Evolutionary conservation across 2,329 filamentous ascomycete species (phyloP), one percentile per base, ranked within the genome.

Genomic region (Fusarium napiforme): DNA sequence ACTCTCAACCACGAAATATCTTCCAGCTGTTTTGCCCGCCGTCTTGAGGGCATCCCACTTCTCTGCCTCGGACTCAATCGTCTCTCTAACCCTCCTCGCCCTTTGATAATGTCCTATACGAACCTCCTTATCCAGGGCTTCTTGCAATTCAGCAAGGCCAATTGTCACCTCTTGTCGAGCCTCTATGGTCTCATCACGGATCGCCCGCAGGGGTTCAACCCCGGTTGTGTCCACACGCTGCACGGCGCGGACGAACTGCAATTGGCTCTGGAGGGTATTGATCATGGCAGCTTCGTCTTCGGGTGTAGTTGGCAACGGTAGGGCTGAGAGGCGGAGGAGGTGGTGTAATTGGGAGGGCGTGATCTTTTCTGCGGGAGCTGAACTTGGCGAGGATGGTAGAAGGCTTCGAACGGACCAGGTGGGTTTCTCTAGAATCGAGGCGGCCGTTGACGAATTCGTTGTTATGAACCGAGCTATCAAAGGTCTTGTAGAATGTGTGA

Each of bases 241-340:
- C 26, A 98, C 91, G 71, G 94, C 90, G 69, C 90, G 91, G n/a
- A 98, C 95, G 79, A 99, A 99, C 78, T 93, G 92, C 0, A 99
- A 88, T 80, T 99, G 96, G 37, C 93, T 90, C 59, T 91, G 88
- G 4, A 99, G 87, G 2, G 92, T 95, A 28, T 87, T 80, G 7
- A 97, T 87, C 89, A 97, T 94, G 32, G 86, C 83, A 0, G 84
- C 78, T 80, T 97, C 92, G 76, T 95, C 91, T 58, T 85, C 85
- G 4, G 84, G 73, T 4, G 86, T 86, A 23, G 86, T 83, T 0
- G 96, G 95, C 3, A 87, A 87, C 0, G 96, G 95, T 0, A 99
- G 91, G 19, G 96, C 95, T 8, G 95, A 97, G 43, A 98, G 91
- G 23, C 93, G 93, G 40, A 98, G 91, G 15, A 98, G 90, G 81